Percentiles rank a stretch among this genome's conserved stretches.
phyloP scores from a whole-genome alignment of 208 protist species.

The Acanthamoeba triangularis region DNA sequence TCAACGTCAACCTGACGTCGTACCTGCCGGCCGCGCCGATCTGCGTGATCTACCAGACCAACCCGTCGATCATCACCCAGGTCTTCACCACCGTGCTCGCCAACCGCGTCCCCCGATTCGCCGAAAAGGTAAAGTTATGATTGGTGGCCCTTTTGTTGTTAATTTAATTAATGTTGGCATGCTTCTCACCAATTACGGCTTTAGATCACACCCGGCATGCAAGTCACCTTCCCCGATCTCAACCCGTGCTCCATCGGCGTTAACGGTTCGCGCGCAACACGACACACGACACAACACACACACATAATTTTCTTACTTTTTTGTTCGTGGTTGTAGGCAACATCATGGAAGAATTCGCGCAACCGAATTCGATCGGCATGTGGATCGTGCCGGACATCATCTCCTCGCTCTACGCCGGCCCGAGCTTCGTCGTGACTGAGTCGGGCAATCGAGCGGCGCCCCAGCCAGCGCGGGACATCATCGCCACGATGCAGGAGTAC shows the following conservation, averaged over 20 bases:
- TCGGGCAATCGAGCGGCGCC: neutral
- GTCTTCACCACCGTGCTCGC: constrained; percentile 26
- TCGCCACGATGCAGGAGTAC: neutral
- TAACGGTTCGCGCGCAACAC: neutral
- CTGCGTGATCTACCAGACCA: constrained; percentile 58
- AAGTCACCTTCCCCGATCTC: constrained; percentile 16
- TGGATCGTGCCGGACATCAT: constrained; percentile 55
- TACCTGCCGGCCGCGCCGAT: neutral
- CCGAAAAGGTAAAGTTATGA: neutral
- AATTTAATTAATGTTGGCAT: no score
- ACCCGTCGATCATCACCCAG: constrained; percentile 21
- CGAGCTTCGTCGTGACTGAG: neutral
- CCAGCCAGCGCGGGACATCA: neutral
- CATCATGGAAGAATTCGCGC: neutral
- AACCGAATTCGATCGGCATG: constrained; percentile 1
- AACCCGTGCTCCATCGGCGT: neutral
- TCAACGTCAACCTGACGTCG: neutral
- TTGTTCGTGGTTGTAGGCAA: no score
- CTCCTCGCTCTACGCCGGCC: neutral
- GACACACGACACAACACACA: no score
- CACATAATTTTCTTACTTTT: no score
- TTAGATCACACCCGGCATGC: constrained; percentile 36
- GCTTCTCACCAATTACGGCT: no score
- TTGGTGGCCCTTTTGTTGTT: no score
- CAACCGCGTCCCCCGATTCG: neutral